Percentiles rank a stretch among this genome's conserved stretches.
phyloP scores from a whole-genome alignment of 1,139 yeast genomes.

The Sugiyamaella xylanicola region DNA sequence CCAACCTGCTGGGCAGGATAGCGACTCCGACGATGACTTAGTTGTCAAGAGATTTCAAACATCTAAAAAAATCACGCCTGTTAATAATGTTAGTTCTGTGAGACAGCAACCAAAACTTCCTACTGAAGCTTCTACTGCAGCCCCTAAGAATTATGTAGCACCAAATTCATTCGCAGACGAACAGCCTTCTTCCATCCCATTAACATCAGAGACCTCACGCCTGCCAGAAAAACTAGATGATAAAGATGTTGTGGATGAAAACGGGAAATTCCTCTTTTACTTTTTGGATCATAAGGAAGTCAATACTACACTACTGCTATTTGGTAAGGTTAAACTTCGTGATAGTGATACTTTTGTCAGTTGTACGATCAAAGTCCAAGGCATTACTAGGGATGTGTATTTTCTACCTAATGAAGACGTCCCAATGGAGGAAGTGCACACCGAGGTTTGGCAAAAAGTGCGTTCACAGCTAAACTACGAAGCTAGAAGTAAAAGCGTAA shows the following conservation, averaged over 20 bases:
- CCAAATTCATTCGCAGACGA: not conserved
- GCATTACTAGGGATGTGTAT: slow-evolving; percentile 69
- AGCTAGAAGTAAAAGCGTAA: slow-evolving; percentile 70
- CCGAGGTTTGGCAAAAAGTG: slow-evolving; percentile 46
- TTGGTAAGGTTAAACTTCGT: slow-evolving; percentile 75
- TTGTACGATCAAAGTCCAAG: slow-evolving; percentile 75
- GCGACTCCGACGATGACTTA: slow-evolving; percentile 22
- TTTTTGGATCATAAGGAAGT: slow-evolving; percentile 92
- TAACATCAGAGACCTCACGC: slow-evolving; percentile 5
- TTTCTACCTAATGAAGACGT: slow-evolving; percentile 69
- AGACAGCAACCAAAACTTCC: slow-evolving; percentile 11
- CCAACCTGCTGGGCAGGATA: slow-evolving; percentile 13
- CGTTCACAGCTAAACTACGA: slow-evolving; percentile 45
- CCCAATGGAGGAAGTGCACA: not conserved
- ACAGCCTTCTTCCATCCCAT: not conserved
- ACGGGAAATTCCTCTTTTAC: slow-evolving; percentile 65
- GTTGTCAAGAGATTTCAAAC: slow-evolving; percentile 14
- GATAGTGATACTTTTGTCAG: slow-evolving; percentile 54
- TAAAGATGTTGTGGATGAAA: slow-evolving; percentile 32
- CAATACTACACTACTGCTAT: slow-evolving; percentile 68
- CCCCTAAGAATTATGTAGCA: slow-evolving; percentile 2
- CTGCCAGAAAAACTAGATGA: slow-evolving; percentile 7
- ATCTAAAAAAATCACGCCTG: slow-evolving; percentile 5
- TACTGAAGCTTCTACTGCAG: slow-evolving; percentile 3
- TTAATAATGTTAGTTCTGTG: slow-evolving; percentile 22